phyloP scores from a whole-genome alignment of 2,329 filamentous ascomycete genomes.

The Colletotrichum karsti region DNA sequence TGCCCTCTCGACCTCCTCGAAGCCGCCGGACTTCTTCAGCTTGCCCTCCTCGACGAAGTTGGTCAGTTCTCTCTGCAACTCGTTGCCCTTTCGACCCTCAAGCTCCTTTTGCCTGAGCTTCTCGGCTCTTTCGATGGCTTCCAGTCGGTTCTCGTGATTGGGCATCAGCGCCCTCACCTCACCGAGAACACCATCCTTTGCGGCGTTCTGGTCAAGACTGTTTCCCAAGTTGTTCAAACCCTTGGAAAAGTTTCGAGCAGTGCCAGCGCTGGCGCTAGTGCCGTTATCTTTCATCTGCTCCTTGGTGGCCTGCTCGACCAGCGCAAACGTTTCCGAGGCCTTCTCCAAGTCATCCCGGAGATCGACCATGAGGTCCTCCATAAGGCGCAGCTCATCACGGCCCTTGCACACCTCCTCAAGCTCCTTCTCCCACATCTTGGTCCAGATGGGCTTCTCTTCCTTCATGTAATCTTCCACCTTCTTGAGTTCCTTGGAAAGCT shows the following conservation, averaged over 20 bases:
- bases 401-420: slow-evolving; percentile 96
- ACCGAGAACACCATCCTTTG: slow-evolving; percentile 90
- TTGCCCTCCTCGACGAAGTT: slow-evolving; percentile 89
- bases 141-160: slow-evolving; percentile 91
- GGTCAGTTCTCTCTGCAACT: slow-evolving; percentile 84
- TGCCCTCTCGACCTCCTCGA: slow-evolving; percentile 91
- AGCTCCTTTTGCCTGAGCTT: slow-evolving; percentile 90
- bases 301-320: slow-evolving; percentile 98
- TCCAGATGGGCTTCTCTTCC: slow-evolving; percentile 95
- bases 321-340: slow-evolving; percentile 88
- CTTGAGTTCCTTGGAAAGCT: slow-evolving; percentile 85
- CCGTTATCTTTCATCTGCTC: slow-evolving; percentile 87
- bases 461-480: slow-evolving; percentile 93
- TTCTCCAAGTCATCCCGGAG: slow-evolving; percentile 95
- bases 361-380: slow-evolving; percentile 94
- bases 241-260: slow-evolving; percentile 64
- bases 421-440: slow-evolving; percentile 99
- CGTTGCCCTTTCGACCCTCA: slow-evolving; percentile 76
- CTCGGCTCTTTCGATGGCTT: slow-evolving; percentile 97
- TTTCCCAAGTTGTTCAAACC: slow-evolving; percentile 59
- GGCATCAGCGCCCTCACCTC: slow-evolving; percentile 94
- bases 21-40: slow-evolving; percentile 94
- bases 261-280: slow-evolving; percentile 56
- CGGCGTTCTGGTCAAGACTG: slow-evolving; percentile 75
- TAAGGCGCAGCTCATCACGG: slow-evolving; percentile 91